Base-by-base conservation (phyloP, 192 early-diverging fungal species). In the Backusella tuberculispora region DNA sequence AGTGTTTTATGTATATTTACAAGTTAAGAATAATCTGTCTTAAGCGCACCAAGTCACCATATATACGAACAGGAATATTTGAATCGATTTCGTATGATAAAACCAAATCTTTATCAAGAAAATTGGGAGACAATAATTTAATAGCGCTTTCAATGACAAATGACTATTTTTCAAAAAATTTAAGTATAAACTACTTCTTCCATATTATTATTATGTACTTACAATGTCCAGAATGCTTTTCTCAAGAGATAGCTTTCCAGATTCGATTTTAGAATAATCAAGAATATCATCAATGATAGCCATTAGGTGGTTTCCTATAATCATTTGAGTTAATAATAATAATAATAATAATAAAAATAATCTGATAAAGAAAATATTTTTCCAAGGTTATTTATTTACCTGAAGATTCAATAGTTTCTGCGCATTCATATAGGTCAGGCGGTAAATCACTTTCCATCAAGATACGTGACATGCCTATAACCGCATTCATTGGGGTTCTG, bases 251-350 rank as follows among this genome's bases (percentile, higher is more conserved):
- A 95, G 84, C 37, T 91, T 90, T 34, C 91, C 92, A 38, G 92
- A 90, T 76, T 95, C 94, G 41, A 94, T 88, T 84, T 92, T 93
- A 43, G 90, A 91, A 74, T 92, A 82, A 67, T 94, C 94, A 8
- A 94, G 78, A 71, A 95, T 88, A 75, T 93, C 90, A 76, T 95
- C 89, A 63, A 95, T 88, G 40, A 95, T 82, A 14, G 83, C 80
- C 72, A 91, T 69, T 45, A 92, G 83, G 66, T 87, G 86, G 9
- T 72, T 71, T n/a, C 70, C 76, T 71, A 72, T 12, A 37, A 42
- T 19, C 60, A 83, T 47, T 47, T 17, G 9, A 47, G 3, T 47
- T 47, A 47, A 17, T 14, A 26, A 13, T 43, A 12, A 24, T 3
- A 42, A 17, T 0, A 21, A 67, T 40, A 14, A 26, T n/a, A 19